Evolutionary conservation across 1,284 basidiomycete genomes (phyloP), one percentile per base, ranked within the genome.

Genomic region (Prillingera fragicola): DNA sequence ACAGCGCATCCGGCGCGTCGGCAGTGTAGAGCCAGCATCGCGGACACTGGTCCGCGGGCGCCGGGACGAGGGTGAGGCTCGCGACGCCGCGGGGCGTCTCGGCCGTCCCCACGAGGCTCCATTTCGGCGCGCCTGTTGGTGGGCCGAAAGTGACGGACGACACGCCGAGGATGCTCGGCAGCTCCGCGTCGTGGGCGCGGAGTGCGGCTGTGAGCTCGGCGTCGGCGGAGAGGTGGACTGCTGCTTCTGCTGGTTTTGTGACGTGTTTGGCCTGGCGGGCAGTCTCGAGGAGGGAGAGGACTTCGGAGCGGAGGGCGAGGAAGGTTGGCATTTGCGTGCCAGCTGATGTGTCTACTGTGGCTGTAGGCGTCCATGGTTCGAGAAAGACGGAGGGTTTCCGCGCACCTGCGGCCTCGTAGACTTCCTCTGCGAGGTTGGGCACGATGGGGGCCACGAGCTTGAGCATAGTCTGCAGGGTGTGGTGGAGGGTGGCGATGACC

Each of bases 361-460:
- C 28, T 15, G 21, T 7, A 8, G 75, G 74, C 41, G 56, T 63
- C 85, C 87, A 88, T 14, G 67, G 72, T 3, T 71, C 73, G 48
- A 74, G 71, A 57, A 89, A 90, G 15, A 85, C 76, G 0, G 58
- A 63, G 21, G 47, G 25, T n/a, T 46, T 36, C 32, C 33, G 22
- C 7, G n/a, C 33, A 13, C 23, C 13, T 1, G 24, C 31, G 19
- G 40, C 36, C 34, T 80, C 75, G 57, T 86, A 78, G 37, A 95
- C 80, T 65, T 98, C 94, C 71, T 97, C 92, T 0, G 89, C 86
- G 3, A 97, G 78, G 63, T 95, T 86, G 3, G 95, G 94, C 5
- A 87, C 75, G 22, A 97, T 82, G 0, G 94, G 95, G 0, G 89
- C 87, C 33, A 94, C 74, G 13, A 91, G 77, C 6, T 77, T 77